Conservation (phyloP, 768 basidiomycete species). For the Tricholomella constricta region DNA sequence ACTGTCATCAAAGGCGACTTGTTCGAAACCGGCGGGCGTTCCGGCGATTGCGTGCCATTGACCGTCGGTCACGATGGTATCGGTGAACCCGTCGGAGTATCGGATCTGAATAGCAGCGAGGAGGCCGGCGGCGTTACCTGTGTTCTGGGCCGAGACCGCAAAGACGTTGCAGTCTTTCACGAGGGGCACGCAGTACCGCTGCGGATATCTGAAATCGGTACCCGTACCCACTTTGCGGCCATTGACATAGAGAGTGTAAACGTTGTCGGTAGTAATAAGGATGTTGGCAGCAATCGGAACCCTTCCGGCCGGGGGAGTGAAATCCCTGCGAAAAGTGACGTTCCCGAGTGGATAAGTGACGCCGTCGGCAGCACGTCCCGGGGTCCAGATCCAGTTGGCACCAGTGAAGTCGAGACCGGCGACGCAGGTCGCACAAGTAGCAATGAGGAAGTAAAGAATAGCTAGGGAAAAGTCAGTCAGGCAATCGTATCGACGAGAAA, state of each 20-base stretch:
- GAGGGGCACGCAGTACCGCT: constrained; percentile 32
- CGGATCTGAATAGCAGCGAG: constrained; percentile 31
- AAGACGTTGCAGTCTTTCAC: constrained; percentile 32
- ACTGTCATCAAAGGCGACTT: constrained; percentile 30
- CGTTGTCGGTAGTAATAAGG: constrained; percentile 32
- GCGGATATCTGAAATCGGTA: constrained; percentile 17
- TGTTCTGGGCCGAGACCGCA: constrained; percentile 26
- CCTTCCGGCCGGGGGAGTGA: constrained; percentile 25
- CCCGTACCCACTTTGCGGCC: constrained; percentile 27
- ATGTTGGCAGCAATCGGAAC: constrained; percentile 31
- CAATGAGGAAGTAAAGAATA: background rate
- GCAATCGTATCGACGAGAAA: background rate
- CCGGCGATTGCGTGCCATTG: constrained; percentile 29
- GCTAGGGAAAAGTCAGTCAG: background rate
- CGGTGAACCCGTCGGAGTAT: constrained; percentile 32
- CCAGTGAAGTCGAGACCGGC: constrained; percentile 13
- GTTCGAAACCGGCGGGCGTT: constrained; percentile 29
- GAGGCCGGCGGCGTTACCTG: constrained; percentile 28
- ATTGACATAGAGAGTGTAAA: constrained; percentile 33
- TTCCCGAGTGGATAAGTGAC: constrained; percentile 22
- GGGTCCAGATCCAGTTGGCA: constrained; percentile 35
- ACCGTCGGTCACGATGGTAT: constrained; percentile 30
- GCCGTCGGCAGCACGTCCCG: constrained; percentile 16
- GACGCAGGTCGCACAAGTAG: constrained; percentile 10
- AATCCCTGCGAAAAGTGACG: constrained; percentile 32